Evolutionary conservation across 257 asterid genomes (phyloP).

Genomic region (Leptodermis oblonga): DNA sequence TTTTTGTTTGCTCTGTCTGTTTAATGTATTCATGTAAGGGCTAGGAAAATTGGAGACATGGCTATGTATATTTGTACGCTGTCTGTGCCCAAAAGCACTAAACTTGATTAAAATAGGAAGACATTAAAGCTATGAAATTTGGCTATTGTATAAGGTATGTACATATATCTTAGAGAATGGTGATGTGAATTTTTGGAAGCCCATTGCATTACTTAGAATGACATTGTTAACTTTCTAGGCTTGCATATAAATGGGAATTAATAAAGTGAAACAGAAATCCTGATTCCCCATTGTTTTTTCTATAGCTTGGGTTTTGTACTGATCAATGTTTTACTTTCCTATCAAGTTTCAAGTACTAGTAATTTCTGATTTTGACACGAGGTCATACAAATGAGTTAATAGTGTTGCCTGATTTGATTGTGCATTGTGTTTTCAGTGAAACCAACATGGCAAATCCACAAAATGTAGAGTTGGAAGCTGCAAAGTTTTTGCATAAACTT

Average conservation of each 20-base stretch:
- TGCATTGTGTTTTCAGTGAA: constrained; percentile 17
- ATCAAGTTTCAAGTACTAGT: background rate
- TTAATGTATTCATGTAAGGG: background rate
- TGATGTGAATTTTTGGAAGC: background rate
- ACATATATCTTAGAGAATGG: background rate
- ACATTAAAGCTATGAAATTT: background rate
- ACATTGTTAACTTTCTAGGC: background rate
- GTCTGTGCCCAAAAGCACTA: background rate
- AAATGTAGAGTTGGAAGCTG: constrained; percentile 97
- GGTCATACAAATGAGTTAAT: background rate
- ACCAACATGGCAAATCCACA: constrained; percentile 67
- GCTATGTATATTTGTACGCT: background rate
- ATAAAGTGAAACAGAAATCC: background rate
- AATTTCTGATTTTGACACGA: background rate
- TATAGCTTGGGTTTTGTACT: background rate
- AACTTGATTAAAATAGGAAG: background rate
- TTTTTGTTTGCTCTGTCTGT: background rate
- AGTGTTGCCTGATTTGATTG: background rate
- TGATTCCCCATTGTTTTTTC: background rate
- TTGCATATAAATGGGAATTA: background rate
- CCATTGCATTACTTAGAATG: background rate
- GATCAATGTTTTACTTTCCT: background rate
- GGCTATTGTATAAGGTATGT: background rate
- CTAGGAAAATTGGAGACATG: background rate
- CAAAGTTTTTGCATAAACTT: constrained; percentile 93